Conservation (phyloP, 2,329 filamentous ascomycete genomes). For the Apiospora phragmitis region DNA sequence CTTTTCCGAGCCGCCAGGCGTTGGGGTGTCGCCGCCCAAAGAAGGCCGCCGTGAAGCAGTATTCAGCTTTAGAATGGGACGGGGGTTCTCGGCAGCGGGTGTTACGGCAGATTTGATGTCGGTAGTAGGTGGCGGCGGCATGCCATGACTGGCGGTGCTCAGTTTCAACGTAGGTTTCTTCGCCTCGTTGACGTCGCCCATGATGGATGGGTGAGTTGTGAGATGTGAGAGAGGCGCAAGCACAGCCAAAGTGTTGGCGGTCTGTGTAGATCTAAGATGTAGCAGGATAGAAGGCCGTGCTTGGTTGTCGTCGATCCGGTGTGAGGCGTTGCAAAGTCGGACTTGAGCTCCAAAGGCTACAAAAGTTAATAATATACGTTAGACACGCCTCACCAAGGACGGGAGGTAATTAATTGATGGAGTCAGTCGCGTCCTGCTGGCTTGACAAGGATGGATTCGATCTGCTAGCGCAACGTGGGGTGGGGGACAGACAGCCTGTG, state of each 20-base stretch:
- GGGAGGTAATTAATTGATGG: background rate
- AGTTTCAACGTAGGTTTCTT: slow-evolving; percentile 31
- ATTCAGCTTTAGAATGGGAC: slow-evolving; percentile 34
- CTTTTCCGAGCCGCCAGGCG: slow-evolving; percentile 30
- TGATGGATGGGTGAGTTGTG: background rate
- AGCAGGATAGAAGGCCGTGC: background rate
- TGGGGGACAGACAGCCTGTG: too few relatives aligned
- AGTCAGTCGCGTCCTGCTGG: background rate
- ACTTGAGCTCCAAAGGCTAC: background rate
- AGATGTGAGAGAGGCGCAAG: background rate
- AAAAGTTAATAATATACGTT: background rate
- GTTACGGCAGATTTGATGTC: slow-evolving; percentile 15
- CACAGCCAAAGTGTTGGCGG: background rate
- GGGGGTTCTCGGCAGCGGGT: slow-evolving; percentile 26
- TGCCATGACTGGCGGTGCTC: slow-evolving; percentile 27
- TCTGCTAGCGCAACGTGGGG: slow-evolving; percentile 1
- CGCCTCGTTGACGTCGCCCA: slow-evolving; percentile 20
- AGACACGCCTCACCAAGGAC: background rate
- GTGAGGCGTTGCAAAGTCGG: background rate
- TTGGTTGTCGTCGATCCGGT: background rate
- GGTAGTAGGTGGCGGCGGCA: slow-evolving; percentile 30
- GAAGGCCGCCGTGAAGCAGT: slow-evolving; percentile 29
- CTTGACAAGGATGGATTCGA: slow-evolving; percentile 1
- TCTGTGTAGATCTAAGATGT: too few relatives aligned
- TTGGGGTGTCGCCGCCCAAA: slow-evolving; percentile 28